Percentiles rank a stretch among this genome's conserved stretches.
phyloP scores from a whole-genome alignment of 345 rosid genomes.

The Angophora floribunda region DNA sequence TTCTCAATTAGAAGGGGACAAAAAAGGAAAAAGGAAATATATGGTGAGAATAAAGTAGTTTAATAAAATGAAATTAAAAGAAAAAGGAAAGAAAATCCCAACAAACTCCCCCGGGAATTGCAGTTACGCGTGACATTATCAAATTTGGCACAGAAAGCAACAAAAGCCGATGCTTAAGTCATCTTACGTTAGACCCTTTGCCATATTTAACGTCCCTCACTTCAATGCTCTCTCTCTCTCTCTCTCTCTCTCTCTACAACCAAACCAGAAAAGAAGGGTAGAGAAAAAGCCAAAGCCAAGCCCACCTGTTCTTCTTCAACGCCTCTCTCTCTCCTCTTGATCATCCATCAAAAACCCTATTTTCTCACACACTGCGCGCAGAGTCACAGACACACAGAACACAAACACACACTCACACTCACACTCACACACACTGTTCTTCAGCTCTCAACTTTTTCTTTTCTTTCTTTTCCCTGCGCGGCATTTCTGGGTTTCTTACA shows the following conservation, averaged over 20 bases:
- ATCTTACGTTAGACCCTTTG: background rate
- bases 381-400: background rate
- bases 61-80: background rate
- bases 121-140: background rate
- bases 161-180: background rate
- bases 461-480: background rate
- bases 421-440: background rate
- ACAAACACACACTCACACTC: too few species aligned
- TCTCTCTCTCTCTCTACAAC: background rate
- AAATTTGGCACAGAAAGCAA: background rate
- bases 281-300: background rate
- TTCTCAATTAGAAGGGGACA: background rate
- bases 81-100: background rate
- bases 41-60: background rate
- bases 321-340: background rate
- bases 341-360: background rate
- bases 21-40: background rate
- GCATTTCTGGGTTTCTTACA: background rate
- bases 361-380: background rate
- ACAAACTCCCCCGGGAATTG: background rate
- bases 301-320: slow-evolving; percentile 12
- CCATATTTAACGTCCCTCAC: background rate
- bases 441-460: background rate
- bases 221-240: background rate
- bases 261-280: background rate